These are phyloP conservation scores for Xerocomellus chrysenteron DNA, from an alignment of 768 basidiomycete genomes.

Conservation along the genomic window DNA sequence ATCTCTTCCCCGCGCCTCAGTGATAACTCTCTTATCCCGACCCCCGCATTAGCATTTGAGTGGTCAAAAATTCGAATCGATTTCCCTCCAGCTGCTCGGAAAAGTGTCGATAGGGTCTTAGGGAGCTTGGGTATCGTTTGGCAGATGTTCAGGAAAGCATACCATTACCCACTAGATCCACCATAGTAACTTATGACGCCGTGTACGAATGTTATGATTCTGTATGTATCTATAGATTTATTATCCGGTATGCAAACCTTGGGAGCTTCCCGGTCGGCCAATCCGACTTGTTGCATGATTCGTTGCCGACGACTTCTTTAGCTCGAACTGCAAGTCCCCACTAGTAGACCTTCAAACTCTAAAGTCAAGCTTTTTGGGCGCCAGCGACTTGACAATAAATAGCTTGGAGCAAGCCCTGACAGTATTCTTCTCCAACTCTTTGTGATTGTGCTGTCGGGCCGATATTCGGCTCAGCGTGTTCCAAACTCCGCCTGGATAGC, in stretches of 20 bases:
- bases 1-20: conserved; percentile 4
- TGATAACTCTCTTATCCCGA: conserved; percentile 23
- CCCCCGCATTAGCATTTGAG: conserved; percentile 23
- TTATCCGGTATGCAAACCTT: not conserved
- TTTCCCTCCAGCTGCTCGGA: conserved; percentile 23
- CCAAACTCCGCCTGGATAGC: not conserved
- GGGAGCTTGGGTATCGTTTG: conserved; percentile 29
- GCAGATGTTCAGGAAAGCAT: conserved; percentile 31
- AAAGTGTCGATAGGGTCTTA: conserved; percentile 27
- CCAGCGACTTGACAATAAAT: no score
- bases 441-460: not conserved
- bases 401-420: no score
- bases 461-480: not conserved
- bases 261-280: not conserved
- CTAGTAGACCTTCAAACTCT: no score
- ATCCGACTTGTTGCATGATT: no score
- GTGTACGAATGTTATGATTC: conserved; percentile 10
- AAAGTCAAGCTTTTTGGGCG: no score
- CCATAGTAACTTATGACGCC: conserved; percentile 16
- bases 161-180: conserved; percentile 37
- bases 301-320: no score
- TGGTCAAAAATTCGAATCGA: conserved; percentile 31
- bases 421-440: no score
- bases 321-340: no score
- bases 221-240: conserved; percentile 16